Base-by-base conservation (phyloP, 768 basidiomycete genomes). In the Lactifluus echinatus region DNA sequence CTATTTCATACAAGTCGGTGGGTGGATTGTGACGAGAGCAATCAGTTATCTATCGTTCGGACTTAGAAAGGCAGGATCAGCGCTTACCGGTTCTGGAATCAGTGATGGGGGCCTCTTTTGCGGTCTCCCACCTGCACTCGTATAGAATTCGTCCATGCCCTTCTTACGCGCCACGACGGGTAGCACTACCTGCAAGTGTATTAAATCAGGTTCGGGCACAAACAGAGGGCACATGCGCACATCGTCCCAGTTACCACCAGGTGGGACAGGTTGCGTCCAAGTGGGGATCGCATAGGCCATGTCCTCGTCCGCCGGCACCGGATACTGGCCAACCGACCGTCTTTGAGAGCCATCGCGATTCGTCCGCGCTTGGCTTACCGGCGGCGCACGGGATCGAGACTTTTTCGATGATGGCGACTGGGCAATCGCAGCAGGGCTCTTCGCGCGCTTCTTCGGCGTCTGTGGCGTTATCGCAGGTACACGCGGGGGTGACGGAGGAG, bases 101-200 rank as follows among this genome's bases (percentile, higher is more conserved):
- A 66, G 62, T 6, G 62, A 66, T n/a, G 71, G 71, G 7, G 67
- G 64, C 61, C 71, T 72, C 70, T 70, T 81, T 29, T 79, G 77
- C 64, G 77, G 76, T 21, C 80, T 83, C n/a, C 89, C 89, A 65
- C 83, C 80, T 8, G 78, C 83, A 44, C 78, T 76, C 59, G 84
- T 78, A 65, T 87, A 89, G 57, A 83, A 77, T 39, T 77, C 81
- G 56, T 87, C 81, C 46, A 93, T 67, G 8, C 89, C 89, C 65
- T 82, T 87, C 73, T 91, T 89, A 56, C 87, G 78, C 8, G 89
- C 89, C 12, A 93, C 88, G 5, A 86, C 88, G 24, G 90, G 90
- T 12, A 92, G 73, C 1, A 93, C 85, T 37, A 91, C 88, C 88
- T 90, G 61, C 3, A 17, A 8, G 39, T 46, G 19, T 21, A 52